Evolutionary conservation across 1,139 yeast species (phyloP), one percentile per base, ranked within the genome.

Genomic region (Kodamaea suecica): DNA sequence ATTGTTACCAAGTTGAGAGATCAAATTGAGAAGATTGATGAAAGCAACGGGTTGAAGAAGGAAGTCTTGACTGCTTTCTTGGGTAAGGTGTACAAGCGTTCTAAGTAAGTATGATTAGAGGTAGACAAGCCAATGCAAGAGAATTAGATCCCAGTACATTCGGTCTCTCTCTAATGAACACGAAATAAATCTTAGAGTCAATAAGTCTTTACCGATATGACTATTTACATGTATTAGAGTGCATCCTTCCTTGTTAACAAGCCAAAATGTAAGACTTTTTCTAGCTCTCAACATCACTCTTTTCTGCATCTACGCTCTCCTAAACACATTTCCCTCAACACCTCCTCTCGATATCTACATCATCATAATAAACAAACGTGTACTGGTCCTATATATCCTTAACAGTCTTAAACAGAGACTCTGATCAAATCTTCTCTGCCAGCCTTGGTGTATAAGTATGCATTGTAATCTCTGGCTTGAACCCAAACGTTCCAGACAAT

Each of bases 381-480:
- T 19, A 19, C 6, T 19, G 21, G 9, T 9, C 6, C 6, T 6
- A 26, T 26, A 13, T 13, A 7, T 26, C 10, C 6, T 13, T 26
- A 26, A 14, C 27, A 8, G 12, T 11, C 30, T 36, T 71, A 80
- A 54, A 76, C 86, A 61, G 81, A 81, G 53, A 80, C 90, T 65
- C 78, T 81, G 64, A 76, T 90, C 62, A 88, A 77, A 60, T 87
- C 95, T 72, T 83, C 92, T 73, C 92, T 87, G 62, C 98, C 98
- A 47, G 84, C 97, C 76, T 92, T 92, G 68, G 97, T 88, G 78
- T 92, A 92, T 64, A 92, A 78, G 79, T 74, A 90, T 61, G 83
- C 92, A 67, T 92, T 92, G 78, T 88, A 87, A 59, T 84, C 87
- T 71, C 88, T 80, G 50, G 95, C 94, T 58, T 74, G 66, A 45